Base-by-base conservation (phyloP, 495 filamentous ascomycete genomes). In the Apodospora peruviana region DNA sequence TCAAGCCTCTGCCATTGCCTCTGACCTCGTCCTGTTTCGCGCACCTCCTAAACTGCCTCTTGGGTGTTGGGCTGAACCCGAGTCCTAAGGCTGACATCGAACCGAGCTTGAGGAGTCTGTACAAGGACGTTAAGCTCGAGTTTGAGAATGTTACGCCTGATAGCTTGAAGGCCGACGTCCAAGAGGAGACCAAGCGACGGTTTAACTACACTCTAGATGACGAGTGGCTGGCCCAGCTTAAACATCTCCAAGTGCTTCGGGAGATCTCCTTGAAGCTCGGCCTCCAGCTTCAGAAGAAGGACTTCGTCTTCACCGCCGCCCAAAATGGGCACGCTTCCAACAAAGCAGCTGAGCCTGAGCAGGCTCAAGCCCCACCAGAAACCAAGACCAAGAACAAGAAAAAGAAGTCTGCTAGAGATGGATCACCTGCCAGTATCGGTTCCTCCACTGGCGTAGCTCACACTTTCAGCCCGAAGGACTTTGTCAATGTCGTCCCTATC, bases 1-100 rank as follows among this genome's bases (percentile, higher is more conserved):
- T 97, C 51, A 83, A 86, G 51, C 80, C 86, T 41, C 69, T 97
- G n/a, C 88, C 94, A 12, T 72, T 82, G 45, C 80, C 84, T 5
- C 81, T 96, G 44, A 81, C 85, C 20, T 75, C 86, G 21, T 72
- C 86, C 18, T 91, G 87, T 65, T 64, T 91, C 52, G 73, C 90
- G 8, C 94, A 99, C 65, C 74, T 99, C 49, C 76, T 97, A 62
- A 99, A 99, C 75, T 97, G 94, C 68, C 73, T 99, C 14, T 74
- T 99, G 24, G 93, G 94, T 32, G 72, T 75, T 37, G 81, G 77
- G 44, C 67, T 93, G 47, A 96, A 96, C 72, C 54, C 77, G 21
- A 80, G 81, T 38, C 94, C 94, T 16, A 72, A 73, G 48, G 80
- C 89, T 34, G 84, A 90, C 40, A 80, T 87, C 39, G 90, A 97